Evolutionary conservation across 2,329 filamentous ascomycete species (phyloP).

Genomic region (Cercospora berteroae): DNA sequence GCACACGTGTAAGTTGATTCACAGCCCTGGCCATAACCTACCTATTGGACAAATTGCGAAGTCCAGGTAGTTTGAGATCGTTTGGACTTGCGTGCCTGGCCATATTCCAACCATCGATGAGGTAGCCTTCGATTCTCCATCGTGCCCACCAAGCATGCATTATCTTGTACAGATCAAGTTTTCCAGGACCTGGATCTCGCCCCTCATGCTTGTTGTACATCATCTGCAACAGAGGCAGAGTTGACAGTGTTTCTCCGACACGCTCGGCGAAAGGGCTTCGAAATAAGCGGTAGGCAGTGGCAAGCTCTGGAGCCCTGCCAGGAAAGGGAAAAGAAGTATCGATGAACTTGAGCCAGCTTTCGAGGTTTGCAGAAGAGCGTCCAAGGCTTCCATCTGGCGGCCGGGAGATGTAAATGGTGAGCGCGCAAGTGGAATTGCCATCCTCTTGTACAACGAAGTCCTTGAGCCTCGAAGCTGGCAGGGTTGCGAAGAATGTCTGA

Average conservation of each 20-base stretch:
- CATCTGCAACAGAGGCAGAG: conserved; percentile 6
- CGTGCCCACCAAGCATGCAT: conserved; percentile 9
- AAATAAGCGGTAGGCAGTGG: conserved; percentile 6
- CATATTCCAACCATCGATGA: background rate
- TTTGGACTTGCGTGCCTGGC: conserved; percentile 6
- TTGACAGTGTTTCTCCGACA: background rate
- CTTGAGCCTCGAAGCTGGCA: background rate
- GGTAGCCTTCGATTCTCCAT: conserved; percentile 1
- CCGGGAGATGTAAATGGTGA: conserved; percentile 6
- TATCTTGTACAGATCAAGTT: conserved; percentile 8
- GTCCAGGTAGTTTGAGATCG: background rate
- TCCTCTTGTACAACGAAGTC: conserved; percentile 6
- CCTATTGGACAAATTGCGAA: too few relatives aligned
- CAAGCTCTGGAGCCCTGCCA: background rate
- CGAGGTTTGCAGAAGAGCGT: conserved; percentile 1
- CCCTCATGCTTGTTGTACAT: conserved; percentile 13
- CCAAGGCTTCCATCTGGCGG: conserved; percentile 3
- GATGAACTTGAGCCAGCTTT: conserved; percentile 6
- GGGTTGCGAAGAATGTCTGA: conserved; percentile 2
- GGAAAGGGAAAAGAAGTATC: background rate
- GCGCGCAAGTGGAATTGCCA: background rate
- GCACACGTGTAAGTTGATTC: background rate
- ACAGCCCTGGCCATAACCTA: background rate
- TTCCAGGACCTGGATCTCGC: background rate
- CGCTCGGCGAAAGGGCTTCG: background rate